These are phyloP conservation scores for Coemansia sp. DNA, from an alignment of 192 early-diverging fungal species.

Conservation along the genomic window DNA sequence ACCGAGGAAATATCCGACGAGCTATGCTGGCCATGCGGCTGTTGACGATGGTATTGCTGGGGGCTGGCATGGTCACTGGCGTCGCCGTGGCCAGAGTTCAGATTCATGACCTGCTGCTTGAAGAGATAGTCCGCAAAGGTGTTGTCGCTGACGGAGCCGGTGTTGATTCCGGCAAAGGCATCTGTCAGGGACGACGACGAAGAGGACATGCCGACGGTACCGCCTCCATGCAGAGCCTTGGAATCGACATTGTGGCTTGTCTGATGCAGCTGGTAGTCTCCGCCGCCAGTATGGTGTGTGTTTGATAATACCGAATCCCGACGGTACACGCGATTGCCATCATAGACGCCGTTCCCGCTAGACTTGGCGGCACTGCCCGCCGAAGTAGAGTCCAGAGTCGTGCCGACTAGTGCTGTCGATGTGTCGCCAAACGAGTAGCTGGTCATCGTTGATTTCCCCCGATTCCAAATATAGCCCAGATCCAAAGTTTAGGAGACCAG, in stretches of 20 bases:
- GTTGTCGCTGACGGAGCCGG: conserved; percentile 14
- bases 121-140: conserved; percentile 45
- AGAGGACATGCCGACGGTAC: background rate
- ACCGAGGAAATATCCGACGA: conserved; percentile 32
- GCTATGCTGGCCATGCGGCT: conserved; percentile 1
- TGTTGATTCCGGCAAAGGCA: conserved; percentile 19
- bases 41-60: conserved; percentile 7
- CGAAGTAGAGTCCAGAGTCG: conserved; percentile 12
- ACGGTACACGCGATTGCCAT: conserved; percentile 24
- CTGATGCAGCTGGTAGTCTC: conserved; percentile 16
- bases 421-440: conserved; percentile 46
- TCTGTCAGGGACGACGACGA: conserved; percentile 16
- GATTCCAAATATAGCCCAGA: conserved; percentile 4
- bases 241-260: conserved; percentile 9
- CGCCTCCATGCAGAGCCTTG: background rate
- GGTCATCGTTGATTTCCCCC: conserved; percentile 19
- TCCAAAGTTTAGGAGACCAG: background rate
- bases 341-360: conserved; percentile 8
- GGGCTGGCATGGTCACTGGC: background rate
- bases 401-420: conserved; percentile 30
- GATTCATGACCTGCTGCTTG: conserved; percentile 32
- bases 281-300: conserved; percentile 12
- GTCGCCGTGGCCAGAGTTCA: conserved; percentile 4
- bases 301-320: conserved; percentile 25
- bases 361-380: conserved; percentile 3